Conservation (phyloP, 345 rosid species). For the Salix exigua region DNA sequence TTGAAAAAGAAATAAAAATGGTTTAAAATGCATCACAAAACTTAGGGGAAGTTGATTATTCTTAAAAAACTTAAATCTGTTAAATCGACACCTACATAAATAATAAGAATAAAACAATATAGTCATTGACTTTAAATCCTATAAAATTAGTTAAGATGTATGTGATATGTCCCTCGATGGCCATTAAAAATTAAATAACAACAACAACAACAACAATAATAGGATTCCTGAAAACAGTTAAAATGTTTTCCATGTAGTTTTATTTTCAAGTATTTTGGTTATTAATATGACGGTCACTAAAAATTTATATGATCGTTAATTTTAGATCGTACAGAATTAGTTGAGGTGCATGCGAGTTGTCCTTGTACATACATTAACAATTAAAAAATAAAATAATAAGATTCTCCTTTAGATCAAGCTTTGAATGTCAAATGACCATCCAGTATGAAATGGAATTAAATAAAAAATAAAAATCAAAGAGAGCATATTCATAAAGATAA, state of each 20-base stretch:
- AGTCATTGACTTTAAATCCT: too few relatives aligned
- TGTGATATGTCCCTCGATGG: too few relatives aligned
- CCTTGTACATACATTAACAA: background rate
- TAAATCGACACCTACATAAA: constrained; percentile 7
- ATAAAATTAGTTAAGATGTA: too few relatives aligned
- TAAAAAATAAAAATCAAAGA: background rate
- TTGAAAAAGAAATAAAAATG: too few relatives aligned
- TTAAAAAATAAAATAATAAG: constrained; percentile 15
- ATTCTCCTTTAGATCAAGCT: constrained; percentile 18
- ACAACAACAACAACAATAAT: too few relatives aligned
- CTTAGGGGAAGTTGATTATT: too few relatives aligned
- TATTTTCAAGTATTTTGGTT: too few relatives aligned
- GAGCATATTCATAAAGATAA: constrained; percentile 1
- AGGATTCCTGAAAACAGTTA: too few relatives aligned
- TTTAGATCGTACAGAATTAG: fast-evolving
- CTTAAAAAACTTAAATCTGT: background rate
- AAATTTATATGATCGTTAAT: too few relatives aligned
- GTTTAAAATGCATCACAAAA: too few relatives aligned
- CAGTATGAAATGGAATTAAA: constrained; percentile 21
- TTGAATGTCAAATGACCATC: constrained; percentile 29
- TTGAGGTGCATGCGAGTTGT: fast-evolving
- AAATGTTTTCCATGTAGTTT: too few relatives aligned
- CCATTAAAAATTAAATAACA: too few relatives aligned
- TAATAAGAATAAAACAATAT: constrained; percentile 21
- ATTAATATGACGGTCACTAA: fast-evolving